Evolutionary conservation across 1,139 yeast genomes (phyloP), one percentile per base, ranked within the genome.

Genomic region (Kodamaea arcana): DNA sequence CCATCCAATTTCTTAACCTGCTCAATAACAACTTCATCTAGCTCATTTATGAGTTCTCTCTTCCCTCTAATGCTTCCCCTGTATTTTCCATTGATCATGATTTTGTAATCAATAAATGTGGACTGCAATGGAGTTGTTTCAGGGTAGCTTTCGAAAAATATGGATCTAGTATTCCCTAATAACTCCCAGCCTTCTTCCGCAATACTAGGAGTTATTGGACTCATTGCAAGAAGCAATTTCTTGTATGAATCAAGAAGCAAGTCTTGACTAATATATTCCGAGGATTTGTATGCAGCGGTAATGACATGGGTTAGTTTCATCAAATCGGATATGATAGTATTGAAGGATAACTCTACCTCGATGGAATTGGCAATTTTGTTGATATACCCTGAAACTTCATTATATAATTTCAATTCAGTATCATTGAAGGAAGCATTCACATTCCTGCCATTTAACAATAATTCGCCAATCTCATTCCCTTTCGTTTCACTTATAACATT

Each of bases 251-350:
- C 72, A 34, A 44, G 48, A 42, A 51, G 51, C 29, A 58, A 60
- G 1, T 50, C 53, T 1, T 66, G 50, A 7, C 56, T 52, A 10
- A 61, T 55, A 12, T 51, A 27, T 39, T 15, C 39, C 4, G 48
- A 37, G 1, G 47, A 27, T 37, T 72, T 71, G 5, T 63, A 26
- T 0, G 75, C 71, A 11, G 56, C 50, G 2, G 58, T 51, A 8
- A 88, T 52, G 1, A 68, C 47, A 45, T 81, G 81, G 1, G 95
- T 83, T 35, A 83, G 58, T 49, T 88, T 92, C 96, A 88, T 92
- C 51, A 80, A 83, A 52, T 87, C 95, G 0, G 97, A 85, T 21
- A 92, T 75, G 4, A 87, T 78, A 0, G 97, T 90, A 56, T 92
- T 92, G 53, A 90, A 65, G 0, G 92, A 71, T 29, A 83, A 60